These are phyloP conservation scores for Circinella minor DNA, from an alignment of 371 early-diverging fungal genomes.

Conservation along the genomic window DNA sequence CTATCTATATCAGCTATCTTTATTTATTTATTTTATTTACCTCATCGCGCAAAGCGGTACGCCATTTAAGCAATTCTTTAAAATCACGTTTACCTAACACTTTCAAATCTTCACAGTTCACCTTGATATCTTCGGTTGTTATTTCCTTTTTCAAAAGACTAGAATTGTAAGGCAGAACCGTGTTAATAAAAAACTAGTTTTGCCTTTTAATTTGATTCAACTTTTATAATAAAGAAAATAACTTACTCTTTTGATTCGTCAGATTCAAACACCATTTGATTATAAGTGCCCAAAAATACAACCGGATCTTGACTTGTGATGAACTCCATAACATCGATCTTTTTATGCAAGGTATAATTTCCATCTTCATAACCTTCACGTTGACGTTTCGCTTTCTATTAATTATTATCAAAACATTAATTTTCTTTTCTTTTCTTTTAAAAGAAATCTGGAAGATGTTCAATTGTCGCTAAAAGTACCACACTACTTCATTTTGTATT, in stretches of 20 bases:
- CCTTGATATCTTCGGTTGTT: conserved; percentile 83
- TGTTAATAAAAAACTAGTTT: too few species aligned
- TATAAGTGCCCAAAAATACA: conserved; percentile 73
- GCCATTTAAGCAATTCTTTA: conserved; percentile 89
- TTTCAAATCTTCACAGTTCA: conserved; percentile 85
- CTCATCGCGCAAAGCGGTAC: conserved; percentile 69
- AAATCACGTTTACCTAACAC: conserved; percentile 95
- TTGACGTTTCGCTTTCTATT: conserved; percentile 79
- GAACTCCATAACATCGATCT: conserved; percentile 77
- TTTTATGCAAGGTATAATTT: conserved; percentile 83
- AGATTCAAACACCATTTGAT: conserved; percentile 74
- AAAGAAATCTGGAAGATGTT: too few species aligned
- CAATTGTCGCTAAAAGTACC: too few species aligned
- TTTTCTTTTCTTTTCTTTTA: background rate
- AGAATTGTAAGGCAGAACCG: background rate
- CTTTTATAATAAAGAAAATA: too few species aligned
- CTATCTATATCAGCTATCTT: conserved; percentile 23
- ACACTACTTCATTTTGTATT: too few species aligned
- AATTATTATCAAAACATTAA: background rate
- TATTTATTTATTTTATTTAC: conserved; percentile 43
- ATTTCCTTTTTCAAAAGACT: conserved; percentile 61
- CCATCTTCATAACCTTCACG: conserved; percentile 98
- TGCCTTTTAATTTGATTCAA: too few species aligned
- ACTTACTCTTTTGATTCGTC: conserved; percentile 61
- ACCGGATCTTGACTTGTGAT: conserved; percentile 81